phyloP scores from a whole-genome alignment of 1,284 basidiomycete genomes.

The Ceratobasidium sp. region DNA sequence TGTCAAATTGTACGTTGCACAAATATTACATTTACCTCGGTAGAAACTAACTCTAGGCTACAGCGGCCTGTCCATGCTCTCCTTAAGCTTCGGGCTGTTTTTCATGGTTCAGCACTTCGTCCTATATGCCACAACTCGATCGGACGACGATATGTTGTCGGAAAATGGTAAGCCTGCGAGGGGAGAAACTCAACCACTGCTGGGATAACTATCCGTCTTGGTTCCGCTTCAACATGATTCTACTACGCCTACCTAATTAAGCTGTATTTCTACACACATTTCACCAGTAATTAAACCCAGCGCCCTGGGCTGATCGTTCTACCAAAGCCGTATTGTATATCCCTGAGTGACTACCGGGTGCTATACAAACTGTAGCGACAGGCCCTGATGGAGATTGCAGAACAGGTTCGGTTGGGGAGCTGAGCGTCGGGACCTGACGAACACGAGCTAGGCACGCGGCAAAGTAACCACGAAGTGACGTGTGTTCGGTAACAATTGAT shows the following conservation, averaged over 20 bases:
- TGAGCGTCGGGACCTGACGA: constrained; percentile 42
- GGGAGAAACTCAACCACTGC: constrained; percentile 29
- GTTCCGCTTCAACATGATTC: neutral
- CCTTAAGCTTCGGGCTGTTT: constrained; percentile 57
- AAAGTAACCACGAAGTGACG: neutral
- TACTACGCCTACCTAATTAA: neutral
- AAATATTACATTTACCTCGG: neutral
- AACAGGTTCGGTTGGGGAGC: constrained; percentile 22
- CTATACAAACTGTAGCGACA: constrained; percentile 2
- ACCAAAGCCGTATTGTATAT: neutral
- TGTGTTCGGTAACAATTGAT: constrained; percentile 38
- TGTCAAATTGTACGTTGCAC: constrained; percentile 51
- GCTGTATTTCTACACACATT: neutral
- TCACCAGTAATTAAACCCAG: neutral
- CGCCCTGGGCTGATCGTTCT: constrained; percentile 11
- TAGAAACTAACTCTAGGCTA: neutral
- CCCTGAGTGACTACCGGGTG: constrained; percentile 10
- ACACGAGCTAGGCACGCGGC: neutral
- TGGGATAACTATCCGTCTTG: constrained; percentile 3
- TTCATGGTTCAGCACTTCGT: constrained; percentile 59
- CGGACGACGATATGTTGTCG: constrained; percentile 8
- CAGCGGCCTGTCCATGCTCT: constrained; percentile 57
- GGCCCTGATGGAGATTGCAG: constrained; percentile 25
- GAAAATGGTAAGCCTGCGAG: constrained; percentile 7
- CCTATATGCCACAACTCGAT: constrained; percentile 51